Conservation (phyloP, 352 stramenopile species). For the Phytophthora sansomeana region DNA sequence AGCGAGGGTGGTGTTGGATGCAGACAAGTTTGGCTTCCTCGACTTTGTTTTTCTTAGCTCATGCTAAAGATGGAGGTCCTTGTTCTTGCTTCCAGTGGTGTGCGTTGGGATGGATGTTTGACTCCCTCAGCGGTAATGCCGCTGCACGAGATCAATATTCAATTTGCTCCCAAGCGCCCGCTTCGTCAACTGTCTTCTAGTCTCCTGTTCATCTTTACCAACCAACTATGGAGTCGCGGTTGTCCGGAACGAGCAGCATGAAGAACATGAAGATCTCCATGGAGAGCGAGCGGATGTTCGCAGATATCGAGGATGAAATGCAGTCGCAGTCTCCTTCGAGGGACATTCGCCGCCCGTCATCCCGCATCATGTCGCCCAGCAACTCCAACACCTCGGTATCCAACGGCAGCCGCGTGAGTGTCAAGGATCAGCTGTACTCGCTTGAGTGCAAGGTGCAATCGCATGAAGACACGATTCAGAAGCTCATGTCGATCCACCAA, state of each 20-base stretch:
- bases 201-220: slow-evolving; percentile 1
- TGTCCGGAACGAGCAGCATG: slow-evolving; percentile 67
- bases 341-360: slow-evolving; percentile 70
- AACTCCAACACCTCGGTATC: slow-evolving; percentile 52
- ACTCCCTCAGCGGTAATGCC: slow-evolving; percentile 14
- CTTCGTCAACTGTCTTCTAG: slow-evolving; percentile 10
- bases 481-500: slow-evolving; percentile 86
- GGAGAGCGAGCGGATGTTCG: slow-evolving; percentile 84
- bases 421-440: slow-evolving; percentile 84
- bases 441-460: slow-evolving; percentile 84
- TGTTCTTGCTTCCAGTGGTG: slow-evolving; percentile 1
- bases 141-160: slow-evolving; percentile 32
- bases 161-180: slow-evolving; percentile 33
- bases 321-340: slow-evolving; percentile 56
- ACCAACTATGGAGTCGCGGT: slow-evolving; percentile 65
- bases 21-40: slow-evolving; percentile 14
- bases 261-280: slow-evolving; percentile 88
- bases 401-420: slow-evolving; percentile 54
- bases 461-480: slow-evolving; percentile 86
- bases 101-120: slow-evolving; percentile 8
- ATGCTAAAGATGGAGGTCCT: slow-evolving; percentile 21
- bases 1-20: slow-evolving; percentile 8
- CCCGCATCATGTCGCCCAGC: slow-evolving; percentile 63
- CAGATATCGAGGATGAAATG: slow-evolving; percentile 77
- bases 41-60: slow-evolving; percentile 22